Evolutionary conservation across 768 basidiomycete species (phyloP).

Genomic region (Trametes meyenii): DNA sequence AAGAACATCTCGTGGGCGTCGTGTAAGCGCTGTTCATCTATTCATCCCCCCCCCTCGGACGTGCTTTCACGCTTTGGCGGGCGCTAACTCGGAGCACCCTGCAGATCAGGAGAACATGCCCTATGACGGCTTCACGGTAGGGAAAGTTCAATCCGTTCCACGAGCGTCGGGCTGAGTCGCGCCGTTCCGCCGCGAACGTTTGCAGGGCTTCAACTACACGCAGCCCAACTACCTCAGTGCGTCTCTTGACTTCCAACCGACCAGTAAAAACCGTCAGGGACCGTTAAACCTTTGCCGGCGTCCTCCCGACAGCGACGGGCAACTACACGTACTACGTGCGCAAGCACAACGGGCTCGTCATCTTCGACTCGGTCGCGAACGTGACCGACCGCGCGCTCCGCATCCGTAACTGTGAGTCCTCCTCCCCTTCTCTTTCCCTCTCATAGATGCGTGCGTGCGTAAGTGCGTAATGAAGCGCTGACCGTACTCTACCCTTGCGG

Average conservation of each 20-base stretch:
- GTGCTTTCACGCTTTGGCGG: not conserved
- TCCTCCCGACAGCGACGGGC: not conserved
- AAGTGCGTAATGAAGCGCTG: not conserved
- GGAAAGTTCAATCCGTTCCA: no score
- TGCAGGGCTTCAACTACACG: slow-evolving; percentile 41
- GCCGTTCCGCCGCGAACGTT: not conserved
- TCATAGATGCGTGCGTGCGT: not conserved
- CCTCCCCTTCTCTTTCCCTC: not conserved
- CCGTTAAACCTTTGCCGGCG: no score
- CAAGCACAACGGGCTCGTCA: slow-evolving; percentile 58
- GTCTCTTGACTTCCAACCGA: no score
- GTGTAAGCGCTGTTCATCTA: slow-evolving; percentile 30
- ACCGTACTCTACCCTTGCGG: no score
- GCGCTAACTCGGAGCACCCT: not conserved
- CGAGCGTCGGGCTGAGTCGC: not conserved
- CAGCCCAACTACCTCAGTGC: slow-evolving; percentile 42
- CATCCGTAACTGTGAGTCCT: slow-evolving; percentile 48
- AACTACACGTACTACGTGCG: slow-evolving; percentile 54
- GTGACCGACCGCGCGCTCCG: slow-evolving; percentile 44
- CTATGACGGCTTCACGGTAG: slow-evolving; percentile 43
- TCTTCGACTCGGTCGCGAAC: slow-evolving; percentile 53
- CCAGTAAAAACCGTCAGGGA: no score
- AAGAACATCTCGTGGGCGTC: slow-evolving; percentile 61
- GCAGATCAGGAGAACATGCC: slow-evolving; percentile 60
- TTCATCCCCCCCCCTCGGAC: not conserved